phyloP scores from a whole-genome alignment of 306 rosid species.

The Gleditsia sinensis region DNA sequence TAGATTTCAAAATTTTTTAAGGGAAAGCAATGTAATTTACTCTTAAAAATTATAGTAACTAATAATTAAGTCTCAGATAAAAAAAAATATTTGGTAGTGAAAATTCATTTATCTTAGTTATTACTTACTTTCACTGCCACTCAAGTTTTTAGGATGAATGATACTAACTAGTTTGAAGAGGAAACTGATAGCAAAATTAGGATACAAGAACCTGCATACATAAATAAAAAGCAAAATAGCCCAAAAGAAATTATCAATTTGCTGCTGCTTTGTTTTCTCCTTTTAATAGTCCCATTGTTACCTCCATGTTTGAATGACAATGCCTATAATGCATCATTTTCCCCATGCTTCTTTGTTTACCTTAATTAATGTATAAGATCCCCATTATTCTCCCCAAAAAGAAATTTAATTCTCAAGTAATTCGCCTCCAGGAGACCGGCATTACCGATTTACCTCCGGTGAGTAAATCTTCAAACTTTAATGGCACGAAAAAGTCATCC shows the following conservation, averaged over 20 bases:
- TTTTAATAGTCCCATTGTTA: neutral
- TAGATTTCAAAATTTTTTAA: too few species aligned
- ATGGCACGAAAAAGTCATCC: neutral
- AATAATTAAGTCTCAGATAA: neutral
- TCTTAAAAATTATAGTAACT: too few species aligned
- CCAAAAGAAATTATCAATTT: neutral
- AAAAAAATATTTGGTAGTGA: too few species aligned
- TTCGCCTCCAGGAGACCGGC: too few species aligned
- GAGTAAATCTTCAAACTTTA: neutral
- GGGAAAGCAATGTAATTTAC: too few species aligned
- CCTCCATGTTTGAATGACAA: neutral
- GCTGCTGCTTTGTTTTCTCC: neutral
- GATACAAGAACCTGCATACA: neutral
- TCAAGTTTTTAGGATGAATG: too few species aligned
- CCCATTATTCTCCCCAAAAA: neutral
- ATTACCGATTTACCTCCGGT: neutral
- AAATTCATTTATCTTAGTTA: too few species aligned
- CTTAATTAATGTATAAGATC: neutral
- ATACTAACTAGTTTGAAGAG: too few species aligned
- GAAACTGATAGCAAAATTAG: too few species aligned
- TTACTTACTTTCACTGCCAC: too few species aligned
- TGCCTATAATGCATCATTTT: neutral
- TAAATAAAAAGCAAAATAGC: neutral
- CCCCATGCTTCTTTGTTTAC: neutral
- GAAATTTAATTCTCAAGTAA: conserved; percentile 12